Evolutionary conservation across 192 early-diverging fungal species (phyloP), one percentile per base, ranked within the genome.

Genomic region (Globomyces pollinis-pini): DNA sequence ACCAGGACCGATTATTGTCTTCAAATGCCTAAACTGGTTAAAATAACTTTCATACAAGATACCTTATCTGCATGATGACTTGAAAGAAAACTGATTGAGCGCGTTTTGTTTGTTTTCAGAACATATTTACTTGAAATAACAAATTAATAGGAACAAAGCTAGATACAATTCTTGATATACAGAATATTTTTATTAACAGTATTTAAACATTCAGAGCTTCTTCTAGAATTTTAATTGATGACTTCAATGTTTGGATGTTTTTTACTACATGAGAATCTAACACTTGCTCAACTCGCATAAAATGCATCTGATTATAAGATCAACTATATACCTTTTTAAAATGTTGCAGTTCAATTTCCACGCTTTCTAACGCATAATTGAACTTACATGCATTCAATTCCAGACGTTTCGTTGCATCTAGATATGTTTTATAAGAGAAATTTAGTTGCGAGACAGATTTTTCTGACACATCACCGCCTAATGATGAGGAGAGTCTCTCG

Each of bases 21-120:
- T 82, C 21, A 79, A 65, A 59, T 82, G 77, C 55, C 77, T 34
- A 53, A 73, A 67, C 50, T 73, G 72, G n/a, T n/a, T n/a, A n/a
- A n/a, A n/a, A n/a, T n/a, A n/a, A n/a, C n/a, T n/a, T n/a, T n/a
- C n/a, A n/a, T n/a, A n/a, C n/a, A n/a, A n/a, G n/a, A n/a, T n/a
- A n/a, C n/a, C n/a, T n/a, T n/a, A n/a, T n/a, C n/a, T n/a, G n/a
- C n/a, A n/a, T n/a, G n/a, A n/a, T n/a, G n/a, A n/a, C n/a, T n/a
- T n/a, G n/a, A n/a, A n/a, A n/a, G n/a, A n/a, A n/a, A n/a, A n/a
- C n/a, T n/a, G n/a, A n/a, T n/a, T n/a, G n/a, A n/a, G n/a, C n/a
- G n/a, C n/a, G n/a, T n/a, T n/a, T n/a, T n/a, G n/a, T n/a, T n/a
- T n/a, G n/a, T n/a, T n/a, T n/a, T n/a, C n/a, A n/a, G n/a, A n/a